A percentile compares a stretch with the other conserved stretches of the same genome.
phyloP scores from a whole-genome alignment of 306 rosid genomes.

The Dalbergia cochinchinensis region DNA sequence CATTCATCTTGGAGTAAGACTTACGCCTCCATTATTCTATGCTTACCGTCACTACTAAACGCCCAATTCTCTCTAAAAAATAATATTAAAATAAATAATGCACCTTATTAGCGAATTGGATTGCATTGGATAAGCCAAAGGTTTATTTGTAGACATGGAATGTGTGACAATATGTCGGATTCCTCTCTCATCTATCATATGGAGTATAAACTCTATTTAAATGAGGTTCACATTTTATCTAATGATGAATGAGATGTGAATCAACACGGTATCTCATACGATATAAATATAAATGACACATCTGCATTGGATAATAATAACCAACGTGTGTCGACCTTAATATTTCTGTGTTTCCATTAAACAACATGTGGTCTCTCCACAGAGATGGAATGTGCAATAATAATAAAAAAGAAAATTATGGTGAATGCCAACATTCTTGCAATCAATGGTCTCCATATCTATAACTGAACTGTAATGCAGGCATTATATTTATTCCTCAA shows the following conservation, averaged over 20 bases:
- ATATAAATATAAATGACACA: no score
- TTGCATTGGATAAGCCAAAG: not conserved
- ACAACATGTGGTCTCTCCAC: not conserved
- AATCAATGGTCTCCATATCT: not conserved
- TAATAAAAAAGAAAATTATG: no score
- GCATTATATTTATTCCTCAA: not conserved
- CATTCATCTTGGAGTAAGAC: conserved; percentile 9
- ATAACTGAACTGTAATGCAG: not conserved
- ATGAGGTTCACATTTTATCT: no score
- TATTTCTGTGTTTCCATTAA: no score
- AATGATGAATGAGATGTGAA: no score
- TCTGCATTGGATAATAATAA: no score
- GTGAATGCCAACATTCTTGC: not conserved
- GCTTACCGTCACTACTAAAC: not conserved
- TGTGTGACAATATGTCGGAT: no score
- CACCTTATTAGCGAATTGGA: not conserved
- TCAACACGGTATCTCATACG: no score
- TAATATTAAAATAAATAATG: no score
- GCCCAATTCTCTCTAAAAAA: not conserved
- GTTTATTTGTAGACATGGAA: no score
- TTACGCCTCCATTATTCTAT: conserved; percentile 11
- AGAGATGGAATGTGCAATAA: not conserved
- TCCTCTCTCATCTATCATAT: no score
- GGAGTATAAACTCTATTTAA: no score
- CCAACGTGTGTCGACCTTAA: not conserved